phyloP scores from a whole-genome alignment of 768 basidiomycete genomes.

The Agaricus subrufescens region DNA sequence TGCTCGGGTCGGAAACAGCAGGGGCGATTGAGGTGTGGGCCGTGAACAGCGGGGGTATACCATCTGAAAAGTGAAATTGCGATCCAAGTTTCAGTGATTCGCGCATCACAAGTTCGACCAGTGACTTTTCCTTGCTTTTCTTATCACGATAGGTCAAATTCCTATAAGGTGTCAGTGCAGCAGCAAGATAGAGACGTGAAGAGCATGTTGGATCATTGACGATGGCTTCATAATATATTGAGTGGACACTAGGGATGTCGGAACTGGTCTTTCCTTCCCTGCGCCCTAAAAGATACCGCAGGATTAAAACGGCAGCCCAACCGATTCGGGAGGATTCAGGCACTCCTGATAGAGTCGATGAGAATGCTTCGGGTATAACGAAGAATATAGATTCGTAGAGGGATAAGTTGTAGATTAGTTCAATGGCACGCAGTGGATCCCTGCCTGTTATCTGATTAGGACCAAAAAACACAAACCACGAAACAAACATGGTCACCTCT shows the following conservation, averaged over 20 bases:
- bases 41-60: constrained; percentile 61
- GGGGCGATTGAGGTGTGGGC: constrained; percentile 35
- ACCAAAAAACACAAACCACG: neutral
- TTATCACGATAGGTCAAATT: constrained; percentile 53
- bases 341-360: constrained; percentile 38
- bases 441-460: constrained; percentile 40
- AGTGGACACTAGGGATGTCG: constrained; percentile 41
- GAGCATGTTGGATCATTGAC: constrained; percentile 32
- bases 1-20: constrained; percentile 11
- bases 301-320: constrained; percentile 53
- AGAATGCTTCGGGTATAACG: constrained; percentile 42
- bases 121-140: constrained; percentile 57
- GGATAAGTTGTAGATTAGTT: constrained; percentile 68
- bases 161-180: constrained; percentile 69
- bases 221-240: constrained; percentile 36
- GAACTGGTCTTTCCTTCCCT: constrained; percentile 17
- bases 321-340: constrained; percentile 36
- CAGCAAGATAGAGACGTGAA: constrained; percentile 74
- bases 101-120: constrained; percentile 67
- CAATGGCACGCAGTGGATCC: constrained; percentile 69
- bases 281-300: constrained; percentile 41
- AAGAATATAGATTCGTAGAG: constrained; percentile 67
- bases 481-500: constrained; percentile 45
- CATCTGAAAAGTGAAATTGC: constrained; percentile 74
- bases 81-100: constrained; percentile 83